Percentiles rank a stretch among this genome's conserved stretches.
Conservation (phyloP, 2,329 filamentous ascomycete species). For the Pseudocercospora fuligena region DNA sequence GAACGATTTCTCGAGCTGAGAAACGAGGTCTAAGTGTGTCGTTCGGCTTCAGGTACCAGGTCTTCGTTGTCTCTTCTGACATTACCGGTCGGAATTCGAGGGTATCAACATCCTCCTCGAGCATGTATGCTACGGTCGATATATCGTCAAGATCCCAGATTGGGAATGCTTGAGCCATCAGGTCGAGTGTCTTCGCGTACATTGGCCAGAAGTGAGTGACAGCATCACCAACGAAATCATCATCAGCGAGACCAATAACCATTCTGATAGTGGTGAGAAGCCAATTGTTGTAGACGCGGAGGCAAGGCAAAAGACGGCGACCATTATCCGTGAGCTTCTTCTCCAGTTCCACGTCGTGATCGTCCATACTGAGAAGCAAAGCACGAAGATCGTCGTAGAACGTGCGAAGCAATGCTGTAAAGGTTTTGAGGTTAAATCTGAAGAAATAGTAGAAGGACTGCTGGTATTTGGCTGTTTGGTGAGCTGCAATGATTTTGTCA, state of each 20-base stretch:
- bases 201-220: conserved; percentile 68
- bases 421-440: conserved; percentile 77
- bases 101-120: conserved; percentile 71
- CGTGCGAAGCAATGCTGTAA: conserved; percentile 72
- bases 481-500: background rate
- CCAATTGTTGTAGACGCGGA: conserved; percentile 73
- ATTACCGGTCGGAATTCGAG: conserved; percentile 66
- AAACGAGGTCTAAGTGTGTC: conserved; percentile 57
- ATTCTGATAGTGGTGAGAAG: conserved; percentile 61
- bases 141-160: conserved; percentile 54
- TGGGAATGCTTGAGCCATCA: conserved; percentile 62
- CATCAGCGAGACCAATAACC: conserved; percentile 59
- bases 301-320: conserved; percentile 63
- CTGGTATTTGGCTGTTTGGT: conserved; percentile 36
- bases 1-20: conserved; percentile 56
- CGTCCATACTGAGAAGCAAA: conserved; percentile 49
- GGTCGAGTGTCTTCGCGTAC: conserved; percentile 66
- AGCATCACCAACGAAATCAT: conserved; percentile 60
- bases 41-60: conserved; percentile 56
- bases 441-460: conserved; percentile 66
- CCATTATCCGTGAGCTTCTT: conserved; percentile 28
- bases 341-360: conserved; percentile 51
- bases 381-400: conserved; percentile 70
- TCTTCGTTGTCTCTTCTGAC: conserved; percentile 48
- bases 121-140: conserved; percentile 63